Evolutionary conservation across 2,329 filamentous ascomycete species (phyloP).

Genomic region (Cordyceps javanica): DNA sequence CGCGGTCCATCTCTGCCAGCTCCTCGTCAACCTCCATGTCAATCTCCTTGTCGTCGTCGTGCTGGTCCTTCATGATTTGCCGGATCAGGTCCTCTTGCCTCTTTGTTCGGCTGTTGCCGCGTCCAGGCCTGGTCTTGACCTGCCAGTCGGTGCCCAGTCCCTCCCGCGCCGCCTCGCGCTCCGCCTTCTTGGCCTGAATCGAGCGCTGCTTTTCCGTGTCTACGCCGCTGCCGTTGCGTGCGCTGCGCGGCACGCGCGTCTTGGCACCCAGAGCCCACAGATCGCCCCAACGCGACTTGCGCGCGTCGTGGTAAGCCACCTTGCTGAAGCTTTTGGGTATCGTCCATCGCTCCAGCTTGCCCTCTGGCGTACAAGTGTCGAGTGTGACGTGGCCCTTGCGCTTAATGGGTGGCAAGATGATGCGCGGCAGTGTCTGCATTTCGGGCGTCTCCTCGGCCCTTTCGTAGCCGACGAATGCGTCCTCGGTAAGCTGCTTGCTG

Average conservation of each 20-base stretch:
- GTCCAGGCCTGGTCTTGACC: slow-evolving; percentile 26
- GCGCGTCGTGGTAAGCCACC: slow-evolving; percentile 83
- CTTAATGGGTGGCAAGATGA: slow-evolving; percentile 77
- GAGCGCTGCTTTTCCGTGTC: slow-evolving; percentile 43
- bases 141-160: slow-evolving; percentile 18
- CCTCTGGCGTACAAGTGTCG: slow-evolving; percentile 83
- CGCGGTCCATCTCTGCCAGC: slow-evolving; percentile 16
- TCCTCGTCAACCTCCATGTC: slow-evolving; percentile 25
- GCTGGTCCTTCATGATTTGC: slow-evolving; percentile 32
- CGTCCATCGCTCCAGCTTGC: slow-evolving; percentile 87
- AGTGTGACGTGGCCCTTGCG: slow-evolving; percentile 80
- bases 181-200: slow-evolving; percentile 32
- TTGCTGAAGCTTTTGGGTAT: slow-evolving; percentile 75
- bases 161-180: slow-evolving; percentile 32
- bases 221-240: slow-evolving; percentile 51
- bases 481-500: slow-evolving; percentile 51
- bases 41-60: slow-evolving; percentile 25
- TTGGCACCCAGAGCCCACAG: slow-evolving; percentile 94
- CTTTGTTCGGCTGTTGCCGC: slow-evolving; percentile 35
- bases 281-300: slow-evolving; percentile 88
- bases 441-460: slow-evolving; percentile 38
- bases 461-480: slow-evolving; percentile 70
- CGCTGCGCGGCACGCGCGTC: slow-evolving; percentile 59
- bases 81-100: slow-evolving; percentile 33
- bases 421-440: slow-evolving; percentile 68